These are phyloP conservation scores for Candida sanyaensis DNA, from an alignment of 1,139 yeast species.

Conservation along the genomic window DNA sequence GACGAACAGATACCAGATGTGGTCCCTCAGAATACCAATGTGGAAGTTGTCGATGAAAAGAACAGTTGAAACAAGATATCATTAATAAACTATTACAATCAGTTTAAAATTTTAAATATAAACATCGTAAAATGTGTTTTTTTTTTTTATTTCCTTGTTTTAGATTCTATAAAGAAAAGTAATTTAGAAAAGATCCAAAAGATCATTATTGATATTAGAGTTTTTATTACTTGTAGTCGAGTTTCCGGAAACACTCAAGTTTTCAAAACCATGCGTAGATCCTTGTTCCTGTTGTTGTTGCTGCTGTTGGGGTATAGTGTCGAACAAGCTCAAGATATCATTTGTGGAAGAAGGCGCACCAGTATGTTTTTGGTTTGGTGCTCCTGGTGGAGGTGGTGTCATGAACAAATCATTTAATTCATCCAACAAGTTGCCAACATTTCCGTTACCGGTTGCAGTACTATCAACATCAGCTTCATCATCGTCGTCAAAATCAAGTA, in stretches of 20 bases:
- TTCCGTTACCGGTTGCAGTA: constrained; percentile 13
- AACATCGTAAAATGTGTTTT: neutral
- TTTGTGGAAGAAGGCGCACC: constrained; percentile 23
- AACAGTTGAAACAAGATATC: constrained; percentile 13
- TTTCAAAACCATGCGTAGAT: constrained; percentile 15
- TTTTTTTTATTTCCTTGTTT: neutral
- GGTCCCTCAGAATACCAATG: neutral
- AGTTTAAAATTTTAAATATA: constrained; percentile 3
- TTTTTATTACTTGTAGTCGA: constrained; percentile 4
- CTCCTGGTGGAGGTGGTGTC: constrained; percentile 23
- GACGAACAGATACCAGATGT: constrained; percentile 8
- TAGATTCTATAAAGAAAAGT: constrained; percentile 1
- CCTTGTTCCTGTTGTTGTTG: constrained; percentile 9
- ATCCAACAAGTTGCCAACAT: constrained; percentile 44
- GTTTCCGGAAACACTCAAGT: constrained; percentile 25
- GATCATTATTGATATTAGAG: constrained; percentile 40
- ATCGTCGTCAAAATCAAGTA: constrained; percentile 79
- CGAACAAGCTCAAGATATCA: constrained; percentile 49
- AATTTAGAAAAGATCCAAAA: constrained; percentile 56
- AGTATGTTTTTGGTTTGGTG: constrained; percentile 3
- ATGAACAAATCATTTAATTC: constrained; percentile 71
- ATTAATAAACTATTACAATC: constrained; percentile 18
- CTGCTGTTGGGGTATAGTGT: constrained; percentile 17
- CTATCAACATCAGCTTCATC: constrained; percentile 33
- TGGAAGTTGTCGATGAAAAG: constrained; percentile 11